phyloP scores from a whole-genome alignment of 495 filamentous ascomycete species.

The Mycothermus thermophilus region DNA sequence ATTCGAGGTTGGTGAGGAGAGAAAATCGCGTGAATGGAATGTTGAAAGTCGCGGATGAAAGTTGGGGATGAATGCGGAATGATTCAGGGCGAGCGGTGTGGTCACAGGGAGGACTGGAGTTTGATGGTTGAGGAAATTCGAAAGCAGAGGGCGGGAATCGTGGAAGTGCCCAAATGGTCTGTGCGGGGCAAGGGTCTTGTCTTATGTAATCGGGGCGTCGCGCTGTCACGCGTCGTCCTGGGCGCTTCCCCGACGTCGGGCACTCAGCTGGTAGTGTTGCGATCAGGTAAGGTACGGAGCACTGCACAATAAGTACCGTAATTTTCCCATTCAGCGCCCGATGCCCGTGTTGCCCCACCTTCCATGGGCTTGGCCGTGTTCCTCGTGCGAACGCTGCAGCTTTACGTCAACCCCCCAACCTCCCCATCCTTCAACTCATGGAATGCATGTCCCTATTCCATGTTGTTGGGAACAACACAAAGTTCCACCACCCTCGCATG shows the following conservation, averaged over 20 bases:
- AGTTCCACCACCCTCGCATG: no score
- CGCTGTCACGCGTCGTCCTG: no score
- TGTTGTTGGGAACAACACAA: no score
- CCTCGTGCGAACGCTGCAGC: no score
- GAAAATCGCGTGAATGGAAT: background rate
- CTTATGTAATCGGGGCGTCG: no score
- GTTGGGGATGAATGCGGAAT: background rate
- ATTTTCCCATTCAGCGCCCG: no score
- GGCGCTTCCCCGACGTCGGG: no score
- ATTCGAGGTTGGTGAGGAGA: background rate
- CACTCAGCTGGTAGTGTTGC: background rate
- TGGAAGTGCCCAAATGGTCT: background rate
- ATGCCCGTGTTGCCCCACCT: no score
- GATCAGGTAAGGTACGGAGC: background rate
- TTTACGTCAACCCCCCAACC: constrained; percentile 1
- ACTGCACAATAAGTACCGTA: background rate
- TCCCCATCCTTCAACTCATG: no score
- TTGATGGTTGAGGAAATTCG: background rate
- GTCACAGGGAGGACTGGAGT: no score
- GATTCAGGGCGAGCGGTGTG: background rate
- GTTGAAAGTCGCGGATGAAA: background rate
- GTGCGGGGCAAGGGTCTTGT: constrained; percentile 1
- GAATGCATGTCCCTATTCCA: no score
- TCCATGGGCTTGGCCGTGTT: no score
- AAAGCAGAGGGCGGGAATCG: background rate